phyloP scores from a whole-genome alignment of 2,329 filamentous ascomycete species.

The Pseudocercospora eumusae region DNA sequence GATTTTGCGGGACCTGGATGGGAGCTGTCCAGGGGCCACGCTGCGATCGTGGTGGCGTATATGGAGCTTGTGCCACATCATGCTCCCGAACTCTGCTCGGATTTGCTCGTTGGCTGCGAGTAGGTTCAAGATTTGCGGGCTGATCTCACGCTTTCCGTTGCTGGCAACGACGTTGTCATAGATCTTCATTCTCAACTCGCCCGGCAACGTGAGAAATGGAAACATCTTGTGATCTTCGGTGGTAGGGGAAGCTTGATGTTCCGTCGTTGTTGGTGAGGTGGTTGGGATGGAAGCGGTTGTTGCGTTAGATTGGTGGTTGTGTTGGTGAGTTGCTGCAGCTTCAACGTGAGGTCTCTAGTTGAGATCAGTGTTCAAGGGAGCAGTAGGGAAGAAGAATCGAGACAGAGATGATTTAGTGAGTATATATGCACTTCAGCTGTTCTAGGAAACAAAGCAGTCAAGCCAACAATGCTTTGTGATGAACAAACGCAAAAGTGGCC shows the following conservation, averaged over 20 bases:
- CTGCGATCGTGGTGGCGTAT: fast-evolving
- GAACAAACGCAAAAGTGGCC: background rate
- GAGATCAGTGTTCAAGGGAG: background rate
- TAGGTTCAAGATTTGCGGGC: background rate
- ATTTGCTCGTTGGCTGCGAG: background rate
- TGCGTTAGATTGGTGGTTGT: background rate
- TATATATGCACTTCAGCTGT: background rate
- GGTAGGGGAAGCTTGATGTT: background rate
- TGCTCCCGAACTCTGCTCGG: background rate
- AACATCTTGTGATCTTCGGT: background rate
- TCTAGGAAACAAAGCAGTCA: background rate
- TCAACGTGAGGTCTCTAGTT: background rate
- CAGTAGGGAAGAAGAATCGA: background rate
- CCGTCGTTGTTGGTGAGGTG: background rate
- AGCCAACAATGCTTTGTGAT: background rate
- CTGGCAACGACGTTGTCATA: background rate
- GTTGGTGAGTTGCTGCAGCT: background rate
- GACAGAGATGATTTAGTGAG: background rate
- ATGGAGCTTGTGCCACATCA: background rate
- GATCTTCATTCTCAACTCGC: slow-evolving; percentile 11
- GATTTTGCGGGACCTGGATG: background rate
- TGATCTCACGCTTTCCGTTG: too few species aligned
- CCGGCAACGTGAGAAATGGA: slow-evolving; percentile 9
- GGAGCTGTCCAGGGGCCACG: background rate
- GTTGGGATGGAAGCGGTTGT: background rate